Conservation (phyloP, 2,329 filamentous ascomycete species). For the Fusarium chuoi region DNA sequence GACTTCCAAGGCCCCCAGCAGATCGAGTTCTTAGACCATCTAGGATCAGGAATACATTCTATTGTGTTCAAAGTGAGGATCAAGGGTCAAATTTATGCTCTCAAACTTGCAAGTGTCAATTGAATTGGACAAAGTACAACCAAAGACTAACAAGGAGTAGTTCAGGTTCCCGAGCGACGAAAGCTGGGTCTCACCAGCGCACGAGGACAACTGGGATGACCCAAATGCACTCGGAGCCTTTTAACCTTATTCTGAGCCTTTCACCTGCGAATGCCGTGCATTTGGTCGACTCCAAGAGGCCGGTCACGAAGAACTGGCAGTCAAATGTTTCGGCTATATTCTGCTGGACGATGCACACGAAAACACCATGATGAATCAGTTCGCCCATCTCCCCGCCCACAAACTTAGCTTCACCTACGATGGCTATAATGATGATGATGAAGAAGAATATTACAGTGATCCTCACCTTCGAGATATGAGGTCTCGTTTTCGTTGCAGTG, state of each 20-base stretch:
- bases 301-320: background rate
- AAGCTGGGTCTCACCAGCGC: background rate
- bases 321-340: slow-evolving; percentile 1
- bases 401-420: background rate
- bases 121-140: background rate
- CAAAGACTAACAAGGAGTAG: background rate
- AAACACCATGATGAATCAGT: background rate
- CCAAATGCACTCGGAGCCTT: background rate
- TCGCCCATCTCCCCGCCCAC: background rate
- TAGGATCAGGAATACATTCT: background rate
- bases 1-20: slow-evolving; percentile 1
- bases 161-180: background rate
- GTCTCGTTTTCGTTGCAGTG: background rate
- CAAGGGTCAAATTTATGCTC: background rate
- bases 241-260: background rate
- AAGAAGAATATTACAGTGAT: background rate
- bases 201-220: background rate
- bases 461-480: background rate
- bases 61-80: background rate
- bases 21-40: background rate
- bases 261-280: background rate
- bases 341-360: background rate
- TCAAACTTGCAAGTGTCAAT: background rate
- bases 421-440: background rate
- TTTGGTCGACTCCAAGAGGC: slow-evolving; percentile 1